Percentiles rank a stretch among this genome's conserved stretches.
Evolutionary conservation across 805 yeast species (phyloP).

Genomic region (Starmerella riodocensis): DNA sequence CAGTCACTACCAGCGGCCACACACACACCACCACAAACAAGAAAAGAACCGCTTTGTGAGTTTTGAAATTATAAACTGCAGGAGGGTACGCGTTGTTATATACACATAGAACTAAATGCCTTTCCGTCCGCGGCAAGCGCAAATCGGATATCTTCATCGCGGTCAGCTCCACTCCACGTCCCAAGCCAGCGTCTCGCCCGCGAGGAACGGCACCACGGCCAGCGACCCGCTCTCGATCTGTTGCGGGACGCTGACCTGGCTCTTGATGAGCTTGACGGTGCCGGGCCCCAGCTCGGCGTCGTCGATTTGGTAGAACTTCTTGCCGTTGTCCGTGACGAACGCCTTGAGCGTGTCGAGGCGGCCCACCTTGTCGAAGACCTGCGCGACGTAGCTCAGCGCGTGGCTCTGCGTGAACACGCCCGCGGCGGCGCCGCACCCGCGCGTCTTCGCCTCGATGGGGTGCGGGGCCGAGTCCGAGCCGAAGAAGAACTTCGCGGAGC

Average conservation of each 20-base stretch:
- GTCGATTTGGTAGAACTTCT: conserved; percentile 50
- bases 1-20: too few relatives aligned
- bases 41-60: too few relatives aligned
- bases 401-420: conserved; percentile 89
- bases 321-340: conserved; percentile 68
- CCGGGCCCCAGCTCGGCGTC: conserved; percentile 33
- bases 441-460: conserved; percentile 64
- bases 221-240: conserved; percentile 33
- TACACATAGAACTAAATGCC: too few relatives aligned
- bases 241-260: conserved; percentile 47
- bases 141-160: too few relatives aligned
- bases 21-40: too few relatives aligned
- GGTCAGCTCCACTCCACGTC: conserved; percentile 52
- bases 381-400: conserved; percentile 73
- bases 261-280: conserved; percentile 43
- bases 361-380: conserved; percentile 57
- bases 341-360: conserved; percentile 52
- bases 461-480: conserved; percentile 99
- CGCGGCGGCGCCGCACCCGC: conserved; percentile 81
- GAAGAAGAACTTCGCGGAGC: conserved; percentile 83
- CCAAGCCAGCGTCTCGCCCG: conserved; percentile 67
- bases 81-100: too few relatives aligned
- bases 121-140: too few relatives aligned
- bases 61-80: too few relatives aligned
- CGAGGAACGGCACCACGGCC: conserved; percentile 70